Base-by-base conservation (phyloP, 1,139 yeast species). In the Komagataea norvegica region DNA sequence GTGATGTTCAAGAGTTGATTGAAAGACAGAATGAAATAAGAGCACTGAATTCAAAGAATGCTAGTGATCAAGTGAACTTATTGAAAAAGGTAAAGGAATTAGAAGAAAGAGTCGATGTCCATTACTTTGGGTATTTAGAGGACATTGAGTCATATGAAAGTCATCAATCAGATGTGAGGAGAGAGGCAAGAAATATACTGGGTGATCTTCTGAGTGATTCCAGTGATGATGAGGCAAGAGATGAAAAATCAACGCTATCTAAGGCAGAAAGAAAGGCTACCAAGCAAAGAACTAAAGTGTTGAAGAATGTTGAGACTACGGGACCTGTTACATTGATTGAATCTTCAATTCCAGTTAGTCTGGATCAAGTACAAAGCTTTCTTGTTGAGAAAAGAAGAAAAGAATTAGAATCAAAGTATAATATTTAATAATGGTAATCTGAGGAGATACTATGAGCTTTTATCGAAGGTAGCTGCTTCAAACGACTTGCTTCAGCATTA, bases 1-100 rank as follows among this genome's bases (percentile, higher is more conserved):
- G 89, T 0, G 95, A 86, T 47, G 89, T 82, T 4, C 71, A 74
- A 44, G 72, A 73, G 44, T 47, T 77, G 25, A 49, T 80, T 22
- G 64, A 69, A 41, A 57, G 61, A 30, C 61, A 61, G 30, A 58
- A 62, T 33, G 52, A 30, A 14, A 33, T 37, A 5, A 33, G 17
- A 24, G 31, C 29, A 4, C 18, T 24, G 6, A 22, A 30, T 16
- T 22, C 29, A 16, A 23, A 27, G 20, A 25, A 29, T 25, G 10
- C 22, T 1, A 29, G 22, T n/a, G 22, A 30, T 33, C 31, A 33
- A 23, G 8, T 14, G 5, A 22, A 25, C 24, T 27, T 11, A 6
- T 19, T 26, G 11, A 30, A 41, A 21, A 40, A 37, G 29, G 24
- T 47, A 33, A 45, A 38, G 36, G 50, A 43, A 33, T 38, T 46